phyloP scores from a whole-genome alignment of 1,284 basidiomycete genomes.

The Ustilago tritici region DNA sequence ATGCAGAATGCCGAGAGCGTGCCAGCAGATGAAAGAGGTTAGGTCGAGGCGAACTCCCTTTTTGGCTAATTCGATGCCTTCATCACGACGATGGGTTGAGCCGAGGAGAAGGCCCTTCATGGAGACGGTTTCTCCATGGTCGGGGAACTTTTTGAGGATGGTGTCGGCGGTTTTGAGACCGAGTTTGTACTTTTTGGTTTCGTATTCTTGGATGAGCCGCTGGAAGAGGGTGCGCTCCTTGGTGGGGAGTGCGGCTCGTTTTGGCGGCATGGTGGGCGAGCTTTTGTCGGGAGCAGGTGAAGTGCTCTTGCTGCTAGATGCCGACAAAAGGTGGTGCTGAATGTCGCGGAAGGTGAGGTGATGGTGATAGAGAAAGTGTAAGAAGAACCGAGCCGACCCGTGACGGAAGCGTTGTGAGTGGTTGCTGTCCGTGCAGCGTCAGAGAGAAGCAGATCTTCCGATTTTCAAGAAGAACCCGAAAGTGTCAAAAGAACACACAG shows the following conservation, averaged over 20 bases:
- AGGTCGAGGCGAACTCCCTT: constrained; percentile 85
- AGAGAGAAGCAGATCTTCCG: constrained; percentile 19
- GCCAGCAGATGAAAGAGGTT: constrained; percentile 96
- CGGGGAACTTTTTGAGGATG: constrained; percentile 93
- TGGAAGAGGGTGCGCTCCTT: constrained; percentile 90
- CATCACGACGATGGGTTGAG: constrained; percentile 69
- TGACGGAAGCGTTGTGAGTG: constrained; percentile 3
- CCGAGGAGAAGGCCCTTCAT: constrained; percentile 68
- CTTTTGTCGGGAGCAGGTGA: not conserved
- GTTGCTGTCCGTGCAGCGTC: constrained; percentile 3
- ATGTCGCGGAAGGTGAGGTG: not conserved
- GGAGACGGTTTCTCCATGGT: constrained; percentile 78
- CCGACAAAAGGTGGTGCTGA: constrained; percentile 2
- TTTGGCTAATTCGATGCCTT: constrained; percentile 84
- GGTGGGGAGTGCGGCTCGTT: constrained; percentile 74
- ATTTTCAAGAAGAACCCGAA: constrained; percentile 26
- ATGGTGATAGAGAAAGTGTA: not conserved
- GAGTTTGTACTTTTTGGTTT: constrained; percentile 88
- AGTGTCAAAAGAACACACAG: not conserved
- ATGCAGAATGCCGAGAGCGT: constrained; percentile 81
- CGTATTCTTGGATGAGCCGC: constrained; percentile 82
- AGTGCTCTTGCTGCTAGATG: not conserved
- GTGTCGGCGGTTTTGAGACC: constrained; percentile 91
- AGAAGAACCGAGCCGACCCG: constrained; percentile 1
- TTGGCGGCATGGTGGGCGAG: constrained; percentile 54